A percentile compares a stretch with the other conserved stretches of the same genome.
phyloP scores from a whole-genome alignment of 305 asterid genomes.

The Solanum aculeatissimum region DNA sequence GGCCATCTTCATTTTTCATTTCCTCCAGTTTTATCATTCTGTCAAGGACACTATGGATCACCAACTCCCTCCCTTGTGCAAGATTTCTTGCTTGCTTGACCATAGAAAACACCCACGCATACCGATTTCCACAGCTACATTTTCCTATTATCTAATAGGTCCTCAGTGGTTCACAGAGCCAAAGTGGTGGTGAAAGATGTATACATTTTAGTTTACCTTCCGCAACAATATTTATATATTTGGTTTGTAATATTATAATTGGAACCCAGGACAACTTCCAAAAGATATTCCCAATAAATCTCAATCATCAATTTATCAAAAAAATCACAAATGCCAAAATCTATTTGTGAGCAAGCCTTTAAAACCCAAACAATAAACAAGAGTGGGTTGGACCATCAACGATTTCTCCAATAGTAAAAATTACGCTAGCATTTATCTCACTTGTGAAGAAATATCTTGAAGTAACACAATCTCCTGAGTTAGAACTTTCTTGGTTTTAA shows the following conservation, averaged over 20 bases:
- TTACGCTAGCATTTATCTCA: not conserved
- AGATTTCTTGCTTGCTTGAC: not conserved
- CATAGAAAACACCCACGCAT: not conserved
- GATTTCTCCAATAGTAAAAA: not conserved
- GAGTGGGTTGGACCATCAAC: not conserved
- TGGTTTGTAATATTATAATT: not conserved
- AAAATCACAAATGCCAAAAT: not conserved
- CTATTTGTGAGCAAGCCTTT: not conserved
- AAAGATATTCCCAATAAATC: not conserved
- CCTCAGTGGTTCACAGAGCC: not conserved
- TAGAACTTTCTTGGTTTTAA: not conserved
- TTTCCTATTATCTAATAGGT: not conserved
- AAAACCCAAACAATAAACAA: not conserved
- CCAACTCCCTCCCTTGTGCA: constrained; percentile 25
- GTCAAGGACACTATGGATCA: constrained; percentile 44
- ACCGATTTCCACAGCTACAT: not conserved
- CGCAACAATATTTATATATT: not conserved
- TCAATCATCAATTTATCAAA: not conserved
- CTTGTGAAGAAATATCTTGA: not conserved
- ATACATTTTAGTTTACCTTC: not conserved
- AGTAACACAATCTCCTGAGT: not conserved
- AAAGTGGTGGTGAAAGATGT: not conserved
- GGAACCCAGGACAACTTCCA: not conserved
- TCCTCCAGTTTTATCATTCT: constrained; percentile 57
- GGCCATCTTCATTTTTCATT: constrained; percentile 27